phyloP scores from a whole-genome alignment of 1,284 basidiomycete genomes.

The Albatrellus sp. region DNA sequence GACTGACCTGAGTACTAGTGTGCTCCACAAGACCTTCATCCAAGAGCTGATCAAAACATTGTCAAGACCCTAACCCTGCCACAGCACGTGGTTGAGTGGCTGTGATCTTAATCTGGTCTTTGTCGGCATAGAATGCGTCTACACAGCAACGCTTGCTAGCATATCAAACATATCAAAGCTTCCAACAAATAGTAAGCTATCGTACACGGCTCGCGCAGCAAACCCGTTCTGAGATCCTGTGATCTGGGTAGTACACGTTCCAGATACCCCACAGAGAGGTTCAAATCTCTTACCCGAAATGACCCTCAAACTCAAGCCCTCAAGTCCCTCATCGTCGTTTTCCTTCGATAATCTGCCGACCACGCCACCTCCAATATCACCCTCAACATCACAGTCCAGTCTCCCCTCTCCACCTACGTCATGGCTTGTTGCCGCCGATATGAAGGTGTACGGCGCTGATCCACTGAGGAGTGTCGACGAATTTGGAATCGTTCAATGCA shows the following conservation, averaged over 20 bases:
- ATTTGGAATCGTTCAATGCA: constrained; percentile 66
- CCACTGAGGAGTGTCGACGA: constrained; percentile 44
- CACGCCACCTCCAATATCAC: constrained; percentile 24
- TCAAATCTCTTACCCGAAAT: constrained; percentile 14
- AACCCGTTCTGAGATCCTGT: too few relatives aligned
- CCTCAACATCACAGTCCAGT: constrained; percentile 11
- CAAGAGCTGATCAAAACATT: too few relatives aligned
- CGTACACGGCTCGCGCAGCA: too few relatives aligned
- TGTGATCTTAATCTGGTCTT: too few relatives aligned
- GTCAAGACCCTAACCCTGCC: too few relatives aligned
- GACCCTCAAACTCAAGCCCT: constrained; percentile 48
- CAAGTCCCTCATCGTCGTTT: constrained; percentile 30
- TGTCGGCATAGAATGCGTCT: too few relatives aligned
- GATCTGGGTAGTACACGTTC: background rate
- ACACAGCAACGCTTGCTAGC: too few relatives aligned
- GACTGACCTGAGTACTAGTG: too few relatives aligned
- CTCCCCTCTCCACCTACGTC: constrained; percentile 59
- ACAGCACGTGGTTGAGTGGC: too few relatives aligned
- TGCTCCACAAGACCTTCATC: too few relatives aligned
- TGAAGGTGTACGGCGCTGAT: constrained; percentile 75
- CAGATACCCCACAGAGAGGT: background rate
- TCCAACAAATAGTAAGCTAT: too few relatives aligned
- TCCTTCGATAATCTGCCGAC: constrained; percentile 40
- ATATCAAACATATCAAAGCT: too few relatives aligned
- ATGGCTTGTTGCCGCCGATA: constrained; percentile 75